phyloP scores from a whole-genome alignment of 106 monocot genomes.

The Acorus gramineus region DNA sequence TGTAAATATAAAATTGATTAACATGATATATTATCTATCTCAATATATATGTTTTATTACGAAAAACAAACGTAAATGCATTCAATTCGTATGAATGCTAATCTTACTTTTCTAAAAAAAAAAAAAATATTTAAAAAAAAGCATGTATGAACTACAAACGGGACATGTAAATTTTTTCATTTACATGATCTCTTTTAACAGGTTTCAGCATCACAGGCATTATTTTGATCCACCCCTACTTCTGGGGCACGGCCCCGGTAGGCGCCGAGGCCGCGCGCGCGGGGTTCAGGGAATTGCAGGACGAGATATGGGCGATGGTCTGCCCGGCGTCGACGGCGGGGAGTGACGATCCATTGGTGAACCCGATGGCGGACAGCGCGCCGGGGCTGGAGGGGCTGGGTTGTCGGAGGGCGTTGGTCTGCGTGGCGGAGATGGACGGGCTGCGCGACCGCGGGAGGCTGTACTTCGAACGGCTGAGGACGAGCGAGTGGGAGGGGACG shows the following conservation, averaged over 20 bases:
- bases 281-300: slow-evolving; percentile 23
- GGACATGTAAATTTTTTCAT: no score
- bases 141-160: no score
- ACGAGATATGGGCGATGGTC: slow-evolving; percentile 1
- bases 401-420: slow-evolving; percentile 20
- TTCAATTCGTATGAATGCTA: no score
- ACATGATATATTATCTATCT: no score
- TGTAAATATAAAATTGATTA: no score
- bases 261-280: neutral
- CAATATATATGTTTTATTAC: no score
- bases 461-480: slow-evolving; percentile 15
- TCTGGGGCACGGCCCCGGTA: slow-evolving; percentile 41
- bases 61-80: no score
- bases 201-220: no score
- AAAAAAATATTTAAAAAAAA: no score
- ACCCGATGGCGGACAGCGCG: slow-evolving; percentile 25
- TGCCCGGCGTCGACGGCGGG: no score
- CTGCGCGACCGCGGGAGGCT: slow-evolving; percentile 11
- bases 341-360: slow-evolving; percentile 20
- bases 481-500: slow-evolving; percentile 21
- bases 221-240: slow-evolving; percentile 31
- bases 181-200: no score
- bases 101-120: no score
- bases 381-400: slow-evolving; percentile 8
- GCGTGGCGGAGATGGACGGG: slow-evolving; percentile 17